phyloP scores from a whole-genome alignment of 2,329 filamentous ascomycete genomes.

The Claviceps sp. region DNA sequence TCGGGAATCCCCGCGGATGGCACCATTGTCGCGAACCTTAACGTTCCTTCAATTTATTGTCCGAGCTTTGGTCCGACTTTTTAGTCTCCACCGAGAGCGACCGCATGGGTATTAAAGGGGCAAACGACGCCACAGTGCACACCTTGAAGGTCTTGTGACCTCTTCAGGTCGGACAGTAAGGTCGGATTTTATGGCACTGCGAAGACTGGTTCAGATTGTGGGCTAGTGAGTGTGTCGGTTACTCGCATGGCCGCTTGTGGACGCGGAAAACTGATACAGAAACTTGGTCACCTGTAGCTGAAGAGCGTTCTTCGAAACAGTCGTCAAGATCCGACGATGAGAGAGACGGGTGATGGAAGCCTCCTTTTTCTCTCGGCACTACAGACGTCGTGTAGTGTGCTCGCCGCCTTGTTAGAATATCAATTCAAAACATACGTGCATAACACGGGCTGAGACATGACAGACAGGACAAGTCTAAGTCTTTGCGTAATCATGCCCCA shows the following conservation, averaged over 20 bases:
- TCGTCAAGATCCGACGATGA: no score
- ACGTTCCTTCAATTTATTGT: not conserved
- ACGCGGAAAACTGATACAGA: not conserved
- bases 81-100: no score
- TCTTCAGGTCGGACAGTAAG: no score
- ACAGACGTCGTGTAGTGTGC: not conserved
- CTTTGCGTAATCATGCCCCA: not conserved
- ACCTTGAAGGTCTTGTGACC: no score
- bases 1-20: not conserved
- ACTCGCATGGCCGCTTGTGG: not conserved
- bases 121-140: not conserved
- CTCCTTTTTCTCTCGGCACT: not conserved
- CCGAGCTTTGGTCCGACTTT: not conserved
- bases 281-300: not conserved
- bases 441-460: not conserved
- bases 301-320: not conserved
- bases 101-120: not conserved
- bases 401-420: not conserved
- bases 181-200: no score
- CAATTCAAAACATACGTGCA: not conserved
- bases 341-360: not conserved
- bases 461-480: not conserved
- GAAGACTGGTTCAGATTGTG: no score
- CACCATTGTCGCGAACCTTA: not conserved
- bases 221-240: no score